Evolutionary conservation across 2,329 filamentous ascomycete genomes (phyloP), one percentile per base, ranked within the genome.

Genomic region (Sporothrix luriei): DNA sequence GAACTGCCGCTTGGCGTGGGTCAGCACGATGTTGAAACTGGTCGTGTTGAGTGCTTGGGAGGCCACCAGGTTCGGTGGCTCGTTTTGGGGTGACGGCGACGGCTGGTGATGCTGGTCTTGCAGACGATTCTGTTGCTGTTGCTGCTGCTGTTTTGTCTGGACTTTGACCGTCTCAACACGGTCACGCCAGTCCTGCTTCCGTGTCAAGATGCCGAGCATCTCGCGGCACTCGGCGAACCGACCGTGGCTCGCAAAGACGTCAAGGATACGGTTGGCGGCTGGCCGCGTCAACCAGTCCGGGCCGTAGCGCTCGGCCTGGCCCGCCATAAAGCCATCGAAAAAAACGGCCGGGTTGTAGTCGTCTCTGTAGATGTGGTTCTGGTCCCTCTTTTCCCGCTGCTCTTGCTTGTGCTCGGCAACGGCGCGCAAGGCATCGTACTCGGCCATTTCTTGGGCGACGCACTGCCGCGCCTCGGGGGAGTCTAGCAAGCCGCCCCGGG

Each of bases 301-400:
- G 4, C 84, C 83, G 74, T 85, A 86, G 3, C 81, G 78, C 10
- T 76, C 75, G 5, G 78, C 74, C 73, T 84, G 82, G 46, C 79
- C 76, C 11, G 73, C 72, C 9, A 84, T 68, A 70, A 86, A 84
- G 0, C 72, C 68, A 2, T 77, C 72, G 0, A 71, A 82, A 26
- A 70, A 68, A 29, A 26, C 24, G 49, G 75, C 74, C 59, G 77
- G 78, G 10, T 78, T 78, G 6, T 77, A 73, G 68, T 76, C 75
- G 38, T 43, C 1, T 14, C 1, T 43, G 26, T 19, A 16, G 24
- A 38, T 51, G 16, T 61, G 29, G 16, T 46, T 29, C 6, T 62
- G 29, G 19, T 38, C 26, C 49, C 4, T 14, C 46, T 33, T 61
- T 19, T 70, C 9, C 29, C 10, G 19, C 13, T 40, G 48, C 33